Evolutionary conservation across 192 early-diverging fungal species (phyloP).

Genomic region (Coemansia nantahalensis): DNA sequence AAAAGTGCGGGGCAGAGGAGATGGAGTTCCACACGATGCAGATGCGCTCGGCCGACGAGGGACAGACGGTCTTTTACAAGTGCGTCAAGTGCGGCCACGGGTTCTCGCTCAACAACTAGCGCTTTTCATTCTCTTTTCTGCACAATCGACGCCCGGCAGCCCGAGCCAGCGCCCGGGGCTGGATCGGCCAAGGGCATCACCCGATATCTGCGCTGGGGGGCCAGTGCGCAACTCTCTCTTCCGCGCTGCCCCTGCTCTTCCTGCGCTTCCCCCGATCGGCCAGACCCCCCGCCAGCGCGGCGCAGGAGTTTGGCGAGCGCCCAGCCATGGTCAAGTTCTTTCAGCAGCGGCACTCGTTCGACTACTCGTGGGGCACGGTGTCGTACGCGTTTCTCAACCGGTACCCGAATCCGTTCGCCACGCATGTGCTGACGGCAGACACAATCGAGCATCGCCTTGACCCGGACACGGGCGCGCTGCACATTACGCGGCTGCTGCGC

Average conservation of each 20-base stretch:
- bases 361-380: conserved; percentile 79
- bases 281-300: background rate
- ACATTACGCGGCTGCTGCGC: conserved; percentile 84
- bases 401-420: conserved; percentile 97
- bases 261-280: background rate
- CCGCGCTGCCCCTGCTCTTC: background rate
- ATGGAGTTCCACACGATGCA: conserved; percentile 98
- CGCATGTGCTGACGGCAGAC: conserved; percentile 90
- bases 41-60: conserved; percentile 97
- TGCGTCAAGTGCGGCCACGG: conserved; percentile 93
- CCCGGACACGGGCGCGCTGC: conserved; percentile 71
- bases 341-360: conserved; percentile 72
- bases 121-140: too few species aligned
- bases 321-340: conserved; percentile 76
- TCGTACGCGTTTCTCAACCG: conserved; percentile 89
- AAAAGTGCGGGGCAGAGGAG: conserved; percentile 87
- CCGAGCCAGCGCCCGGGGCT: too few species aligned
- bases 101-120: conserved; percentile 50
- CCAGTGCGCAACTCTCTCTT: background rate
- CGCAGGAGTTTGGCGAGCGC: background rate
- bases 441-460: conserved; percentile 88
- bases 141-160: too few species aligned
- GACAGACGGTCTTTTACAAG: conserved; percentile 99
- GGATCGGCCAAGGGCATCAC: too few species aligned
- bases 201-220: too few species aligned